phyloP scores from a whole-genome alignment of 805 yeast genomes.

The Candida dajiaensis region DNA sequence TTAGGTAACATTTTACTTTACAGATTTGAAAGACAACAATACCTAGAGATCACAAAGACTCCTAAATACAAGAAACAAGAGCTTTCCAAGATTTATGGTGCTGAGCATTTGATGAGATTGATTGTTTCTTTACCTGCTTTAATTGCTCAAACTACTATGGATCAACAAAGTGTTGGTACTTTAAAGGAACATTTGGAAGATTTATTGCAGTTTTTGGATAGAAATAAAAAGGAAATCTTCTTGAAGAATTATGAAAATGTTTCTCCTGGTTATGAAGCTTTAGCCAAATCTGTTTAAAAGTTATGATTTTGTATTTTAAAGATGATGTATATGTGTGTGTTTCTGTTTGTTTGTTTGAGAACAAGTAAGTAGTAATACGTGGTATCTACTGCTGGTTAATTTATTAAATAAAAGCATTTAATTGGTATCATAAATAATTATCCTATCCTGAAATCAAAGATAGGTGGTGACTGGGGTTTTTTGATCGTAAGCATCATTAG shows the following conservation, averaged over 20 bases:
- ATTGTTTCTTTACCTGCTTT: constrained; percentile 77
- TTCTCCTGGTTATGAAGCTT: constrained; percentile 41
- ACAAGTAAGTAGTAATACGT: too few species aligned
- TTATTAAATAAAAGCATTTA: background rate
- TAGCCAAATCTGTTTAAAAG: constrained; percentile 18
- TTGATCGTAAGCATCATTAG: background rate
- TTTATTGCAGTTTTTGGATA: constrained; percentile 46
- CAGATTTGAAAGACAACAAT: constrained; percentile 74
- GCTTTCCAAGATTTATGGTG: constrained; percentile 57
- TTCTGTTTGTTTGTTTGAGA: background rate
- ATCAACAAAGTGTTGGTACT: constrained; percentile 56
- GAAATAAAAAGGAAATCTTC: constrained; percentile 33
- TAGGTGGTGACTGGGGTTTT: background rate
- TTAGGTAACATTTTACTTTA: constrained; percentile 66
- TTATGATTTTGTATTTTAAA: background rate
- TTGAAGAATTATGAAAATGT: constrained; percentile 42
- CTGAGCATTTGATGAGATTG: constrained; percentile 75
- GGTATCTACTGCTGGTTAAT: background rate
- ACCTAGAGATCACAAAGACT: constrained; percentile 40
- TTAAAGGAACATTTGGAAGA: constrained; percentile 50
- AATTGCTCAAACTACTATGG: constrained; percentile 77
- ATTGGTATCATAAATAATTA: background rate
- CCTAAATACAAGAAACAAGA: constrained; percentile 29
- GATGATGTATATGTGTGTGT: background rate
- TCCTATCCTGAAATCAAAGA: background rate